These are phyloP conservation scores for Dipteronia sinensis DNA, from an alignment of 345 rosid species.

Conservation along the genomic window DNA sequence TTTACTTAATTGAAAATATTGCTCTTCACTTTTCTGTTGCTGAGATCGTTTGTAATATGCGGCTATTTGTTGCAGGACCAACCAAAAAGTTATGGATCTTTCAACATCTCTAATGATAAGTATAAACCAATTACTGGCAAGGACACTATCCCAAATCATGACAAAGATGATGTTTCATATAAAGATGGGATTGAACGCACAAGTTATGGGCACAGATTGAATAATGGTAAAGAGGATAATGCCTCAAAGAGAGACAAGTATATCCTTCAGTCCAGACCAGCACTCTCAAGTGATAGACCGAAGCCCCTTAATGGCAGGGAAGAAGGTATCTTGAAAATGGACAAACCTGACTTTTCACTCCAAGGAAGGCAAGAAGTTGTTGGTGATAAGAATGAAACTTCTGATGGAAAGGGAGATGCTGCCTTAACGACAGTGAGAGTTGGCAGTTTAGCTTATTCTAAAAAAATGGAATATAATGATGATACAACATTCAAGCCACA, in stretches of 20 bases:
- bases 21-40: not conserved
- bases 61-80: slow-evolving; percentile 47
- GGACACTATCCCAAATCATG: slow-evolving; percentile 31
- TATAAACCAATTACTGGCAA: slow-evolving; percentile 37
- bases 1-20: not conserved
- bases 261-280: slow-evolving; percentile 34
- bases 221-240: slow-evolving; percentile 33
- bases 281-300: slow-evolving; percentile 33
- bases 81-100: slow-evolving; percentile 35
- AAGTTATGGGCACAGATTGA: slow-evolving; percentile 31
- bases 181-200: slow-evolving; percentile 26
- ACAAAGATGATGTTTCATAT: too few relatives aligned
- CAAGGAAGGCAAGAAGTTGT: slow-evolving; percentile 41
- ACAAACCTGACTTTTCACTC: slow-evolving; percentile 29
- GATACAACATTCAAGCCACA: slow-evolving; percentile 32
- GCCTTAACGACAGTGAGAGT: slow-evolving; percentile 45
- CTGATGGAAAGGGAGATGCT: slow-evolving; percentile 42
- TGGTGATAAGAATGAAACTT: slow-evolving; percentile 36
- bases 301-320: slow-evolving; percentile 29
- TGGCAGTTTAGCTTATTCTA: slow-evolving; percentile 47
- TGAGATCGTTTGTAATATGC: slow-evolving; percentile 5
- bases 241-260: slow-evolving; percentile 29
- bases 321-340: slow-evolving; percentile 31
- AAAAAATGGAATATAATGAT: slow-evolving; percentile 32
- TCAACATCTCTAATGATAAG: slow-evolving; percentile 30